Evolutionary conservation across 208 protist genomes (phyloP).

Genomic region (Trypanosoma scelopori): DNA sequence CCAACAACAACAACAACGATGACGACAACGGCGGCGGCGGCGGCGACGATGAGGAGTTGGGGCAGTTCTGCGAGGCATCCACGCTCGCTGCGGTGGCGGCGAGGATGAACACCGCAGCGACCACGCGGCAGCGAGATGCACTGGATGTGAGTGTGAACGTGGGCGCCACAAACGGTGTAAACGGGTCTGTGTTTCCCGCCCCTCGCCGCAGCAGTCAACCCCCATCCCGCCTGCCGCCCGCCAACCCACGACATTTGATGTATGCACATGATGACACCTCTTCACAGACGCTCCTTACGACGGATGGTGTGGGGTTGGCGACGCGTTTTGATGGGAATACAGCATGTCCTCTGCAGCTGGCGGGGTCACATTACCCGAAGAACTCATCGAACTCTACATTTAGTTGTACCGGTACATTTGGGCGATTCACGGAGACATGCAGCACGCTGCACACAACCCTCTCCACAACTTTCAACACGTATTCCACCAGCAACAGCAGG

Average conservation of each 20-base stretch:
- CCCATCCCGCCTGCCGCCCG: neutral
- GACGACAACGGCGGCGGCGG: neutral
- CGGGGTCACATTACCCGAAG: neutral
- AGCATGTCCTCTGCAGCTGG: neutral
- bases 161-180: neutral
- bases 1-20: slow-evolving; percentile 3
- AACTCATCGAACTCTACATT: neutral
- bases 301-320: neutral
- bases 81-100: neutral
- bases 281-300: neutral
- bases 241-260: neutral
- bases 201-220: neutral
- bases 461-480: neutral
- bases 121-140: too few species aligned
- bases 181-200: neutral
- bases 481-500: slow-evolving; percentile 3
- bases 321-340: neutral
- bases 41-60: slow-evolving; percentile 12
- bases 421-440: neutral
- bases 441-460: neutral
- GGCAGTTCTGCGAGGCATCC: neutral
- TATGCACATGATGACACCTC: neutral
- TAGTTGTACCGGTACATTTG: neutral
- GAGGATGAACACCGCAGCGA: neutral
- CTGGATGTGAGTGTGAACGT: too few species aligned